Percentiles rank a stretch among this genome's conserved stretches.
Conservation (phyloP, 306 rosid species). For the Rubus idaeus region DNA sequence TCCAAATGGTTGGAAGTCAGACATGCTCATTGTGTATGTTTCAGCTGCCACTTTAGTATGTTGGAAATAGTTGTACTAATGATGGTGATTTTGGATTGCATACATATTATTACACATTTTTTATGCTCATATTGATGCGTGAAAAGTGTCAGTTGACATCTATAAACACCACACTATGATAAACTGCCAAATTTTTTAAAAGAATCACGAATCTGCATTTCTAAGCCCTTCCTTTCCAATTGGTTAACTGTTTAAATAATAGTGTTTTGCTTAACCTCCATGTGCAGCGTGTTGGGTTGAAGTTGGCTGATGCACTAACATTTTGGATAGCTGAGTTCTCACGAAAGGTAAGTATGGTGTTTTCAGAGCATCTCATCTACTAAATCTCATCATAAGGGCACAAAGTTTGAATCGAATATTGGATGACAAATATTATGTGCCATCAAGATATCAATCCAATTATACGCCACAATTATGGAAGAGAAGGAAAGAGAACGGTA, state of each 20-base stretch:
- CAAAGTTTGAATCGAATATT: neutral
- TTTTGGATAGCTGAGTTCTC: constrained; percentile 97
- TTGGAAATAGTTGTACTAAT: neutral
- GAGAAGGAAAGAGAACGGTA: constrained; percentile 94
- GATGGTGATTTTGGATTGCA: neutral
- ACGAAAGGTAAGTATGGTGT: constrained; percentile 51
- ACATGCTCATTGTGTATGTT: neutral
- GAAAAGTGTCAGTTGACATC: neutral
- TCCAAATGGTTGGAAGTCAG: neutral
- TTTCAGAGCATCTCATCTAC: constrained; percentile 11
- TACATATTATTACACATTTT: too few species aligned
- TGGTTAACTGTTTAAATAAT: neutral
- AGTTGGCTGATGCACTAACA: constrained; percentile 87
- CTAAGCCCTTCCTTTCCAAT: neutral
- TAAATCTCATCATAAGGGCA: neutral
- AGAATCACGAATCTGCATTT: constrained; percentile 1
- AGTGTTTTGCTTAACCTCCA: constrained; percentile 13
- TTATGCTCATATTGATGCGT: neutral
- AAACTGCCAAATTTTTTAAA: neutral
- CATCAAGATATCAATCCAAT: neutral
- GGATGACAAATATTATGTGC: neutral
- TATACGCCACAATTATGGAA: constrained; percentile 86
- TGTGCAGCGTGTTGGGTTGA: constrained; percentile 87
- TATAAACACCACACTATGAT: neutral
- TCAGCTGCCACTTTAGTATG: neutral